Evolutionary conservation across 2,329 filamentous ascomycete genomes (phyloP).

Genomic region (Penicillium sumatraense): DNA sequence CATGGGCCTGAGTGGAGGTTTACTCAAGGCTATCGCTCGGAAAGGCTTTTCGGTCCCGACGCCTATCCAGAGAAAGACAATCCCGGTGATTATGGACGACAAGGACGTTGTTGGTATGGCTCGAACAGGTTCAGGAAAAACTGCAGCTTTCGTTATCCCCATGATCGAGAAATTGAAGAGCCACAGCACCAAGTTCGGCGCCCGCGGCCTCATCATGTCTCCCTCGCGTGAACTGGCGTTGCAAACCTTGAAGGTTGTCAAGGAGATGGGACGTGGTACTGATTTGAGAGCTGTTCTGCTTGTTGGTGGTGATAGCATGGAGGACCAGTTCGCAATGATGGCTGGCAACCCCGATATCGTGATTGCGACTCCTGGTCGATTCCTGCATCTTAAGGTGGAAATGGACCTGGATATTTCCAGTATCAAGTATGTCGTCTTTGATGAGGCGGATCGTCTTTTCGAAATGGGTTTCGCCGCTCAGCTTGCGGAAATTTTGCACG

Average conservation of each 20-base stretch:
- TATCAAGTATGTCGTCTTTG: slow-evolving; percentile 92
- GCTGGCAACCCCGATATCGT: slow-evolving; percentile 94
- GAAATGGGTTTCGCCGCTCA: slow-evolving; percentile 98
- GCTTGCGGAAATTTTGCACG: slow-evolving; percentile 88
- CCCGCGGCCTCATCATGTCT: slow-evolving; percentile 84
- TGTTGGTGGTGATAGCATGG: slow-evolving; percentile 92
- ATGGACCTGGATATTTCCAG: slow-evolving; percentile 92
- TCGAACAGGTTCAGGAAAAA: slow-evolving; percentile 97
- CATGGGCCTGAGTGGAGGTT: slow-evolving; percentile 82
- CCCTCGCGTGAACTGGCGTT: slow-evolving; percentile 92
- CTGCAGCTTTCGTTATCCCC: slow-evolving; percentile 94
- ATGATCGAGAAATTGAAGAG: slow-evolving; percentile 94
- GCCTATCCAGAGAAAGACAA: slow-evolving; percentile 95
- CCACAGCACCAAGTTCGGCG: slow-evolving; percentile 85
- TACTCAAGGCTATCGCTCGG: slow-evolving; percentile 87
- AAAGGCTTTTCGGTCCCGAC: slow-evolving; percentile 97
- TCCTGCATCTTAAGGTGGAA: slow-evolving; percentile 94
- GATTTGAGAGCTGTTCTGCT: slow-evolving; percentile 88
- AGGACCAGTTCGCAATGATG: slow-evolving; percentile 94
- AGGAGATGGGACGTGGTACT: slow-evolving; percentile 87
- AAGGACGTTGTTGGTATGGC: slow-evolving; percentile 99
- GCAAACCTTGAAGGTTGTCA: slow-evolving; percentile 94
- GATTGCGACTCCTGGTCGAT: slow-evolving; percentile 95
- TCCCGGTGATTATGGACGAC: slow-evolving; percentile 84
- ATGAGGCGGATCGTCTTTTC: slow-evolving; percentile 95